Evolutionary conservation across 2,329 filamentous ascomycete species (phyloP), one percentile per base, ranked within the genome.

Genomic region (Periconia sp.): DNA sequence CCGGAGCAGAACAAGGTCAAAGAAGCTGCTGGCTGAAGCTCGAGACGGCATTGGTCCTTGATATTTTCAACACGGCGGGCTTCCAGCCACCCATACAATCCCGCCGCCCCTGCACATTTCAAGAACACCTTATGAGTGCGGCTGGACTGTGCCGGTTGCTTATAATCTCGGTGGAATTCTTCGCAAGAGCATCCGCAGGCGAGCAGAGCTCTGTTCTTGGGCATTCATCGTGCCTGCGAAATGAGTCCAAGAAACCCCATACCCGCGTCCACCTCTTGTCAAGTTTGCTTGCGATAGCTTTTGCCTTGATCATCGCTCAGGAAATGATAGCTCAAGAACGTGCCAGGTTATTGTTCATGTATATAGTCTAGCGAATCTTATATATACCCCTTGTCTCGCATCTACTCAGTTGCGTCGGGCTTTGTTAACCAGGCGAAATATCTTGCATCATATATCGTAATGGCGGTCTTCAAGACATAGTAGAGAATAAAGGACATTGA

Each of bases 1-100:
- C 92, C 92, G 1, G 83, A 87, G 75, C 55, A 62, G 3, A 80
- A 81, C 60, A 92, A 94, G 78, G 83, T 95, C 46, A 94, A 93
- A 79, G 91, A 96, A 74, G 90, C 85, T 44, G 92, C 82, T 15
- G 81, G 81, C n/a, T 76, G 70, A 75, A 44, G 7, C 18, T 37
- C 10, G 11, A 5, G 33, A n/a, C 13, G 33, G 13, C 33, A 37
- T 14, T 37, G 3, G 10, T 37, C 15, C 33, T 37, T 13, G 33
- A 37, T 37, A 27, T 27, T 27, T 27, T 27, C 23, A 27, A 27
- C 23, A 27, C 23, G 23, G 23, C 23, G 5, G 8, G 23, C 23
- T 27, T 27, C 13, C 33, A 13, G 33, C 13, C 33, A 37, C 15
- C 33, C 33, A 27, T 27, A 8, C 33, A 37, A 37, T 14, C 33